Evolutionary conservation across 2,329 filamentous ascomycete genomes (phyloP), one percentile per base, ranked within the genome.

Genomic region (Huntiella decipiens): DNA sequence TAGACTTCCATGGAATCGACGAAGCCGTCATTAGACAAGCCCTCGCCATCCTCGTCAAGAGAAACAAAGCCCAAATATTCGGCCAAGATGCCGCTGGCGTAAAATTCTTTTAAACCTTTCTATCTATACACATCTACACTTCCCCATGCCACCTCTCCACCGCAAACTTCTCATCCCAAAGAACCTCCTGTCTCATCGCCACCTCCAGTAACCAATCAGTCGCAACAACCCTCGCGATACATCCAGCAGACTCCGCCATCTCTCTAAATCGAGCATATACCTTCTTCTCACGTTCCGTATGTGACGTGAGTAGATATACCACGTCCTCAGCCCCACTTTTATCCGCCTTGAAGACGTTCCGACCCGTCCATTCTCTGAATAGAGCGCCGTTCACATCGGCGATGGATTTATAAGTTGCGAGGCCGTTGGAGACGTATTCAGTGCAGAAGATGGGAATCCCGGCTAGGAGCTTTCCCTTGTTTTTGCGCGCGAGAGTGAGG

Each of bases 41-140:
- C 34, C 68, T 98, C 42, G 73, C 74, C 50, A 68, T 91, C 43
- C 69, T 95, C 42, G 87, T 93, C 33, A 94, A 92, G 68, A 74
- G 80, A 51, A 86, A 86, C 54, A 93, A 82, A 63, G 88, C 87
- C 11, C 88, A 96, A 61, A 77, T 96, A 19, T 96, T 98, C 64
- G 88, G 88, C 32, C 74, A 76, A 45, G 85, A 88, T 58, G 82
- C 83, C 50, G 76, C 82, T 56, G 91, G 91, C 56, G 85, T 96
- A 53, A 98, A 98, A 66, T 96, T 98, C 66, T 96, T 96, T 59
- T 95, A 66, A 78, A 41, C 16, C 31, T 13, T 28, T 16, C 19
- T 12, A 46, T 38, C 32, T 15, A 39, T 37, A 35, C 10, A 46
- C 4, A 41, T 17, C 19, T 35, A 19, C 7, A 5, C 35, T 5